Conservation (phyloP, 768 basidiomycete species). For the Kwoniella mangroviensis region DNA sequence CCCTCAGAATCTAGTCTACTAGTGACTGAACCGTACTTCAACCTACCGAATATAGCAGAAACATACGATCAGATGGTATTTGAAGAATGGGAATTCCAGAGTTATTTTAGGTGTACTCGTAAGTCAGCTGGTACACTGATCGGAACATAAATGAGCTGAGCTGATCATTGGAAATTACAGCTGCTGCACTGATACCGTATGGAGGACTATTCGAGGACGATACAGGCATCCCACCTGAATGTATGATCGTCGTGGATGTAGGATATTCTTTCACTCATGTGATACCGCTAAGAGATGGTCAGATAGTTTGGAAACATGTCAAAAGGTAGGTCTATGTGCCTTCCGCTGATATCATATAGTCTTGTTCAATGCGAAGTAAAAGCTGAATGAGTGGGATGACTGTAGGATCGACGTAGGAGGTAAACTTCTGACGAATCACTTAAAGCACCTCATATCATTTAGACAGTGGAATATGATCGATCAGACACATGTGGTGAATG, state of each 20-base stretch:
- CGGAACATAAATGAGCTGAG: background rate
- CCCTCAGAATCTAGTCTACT: conserved; percentile 74
- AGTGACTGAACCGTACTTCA: conserved; percentile 93
- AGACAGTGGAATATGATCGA: conserved; percentile 99
- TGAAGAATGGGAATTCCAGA: conserved; percentile 91
- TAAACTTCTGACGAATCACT: conserved; percentile 90
- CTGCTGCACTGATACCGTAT: conserved; percentile 74
- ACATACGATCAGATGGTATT: conserved; percentile 94
- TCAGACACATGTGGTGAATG: conserved; percentile 89
- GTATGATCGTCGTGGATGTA: conserved; percentile 79
- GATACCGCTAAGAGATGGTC: conserved; percentile 76
- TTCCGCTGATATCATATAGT: background rate
- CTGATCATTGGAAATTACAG: background rate
- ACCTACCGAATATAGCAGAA: conserved; percentile 87
- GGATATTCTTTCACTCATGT: conserved; percentile 96
- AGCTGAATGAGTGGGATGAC: conserved; percentile 11
- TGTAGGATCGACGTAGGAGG: conserved; percentile 90
- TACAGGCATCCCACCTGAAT: conserved; percentile 67
- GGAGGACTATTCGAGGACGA: conserved; percentile 68
- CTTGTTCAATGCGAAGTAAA: background rate
- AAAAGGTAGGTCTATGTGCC: conserved; percentile 70
- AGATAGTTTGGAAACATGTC: conserved; percentile 77
- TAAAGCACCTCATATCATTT: conserved; percentile 91
- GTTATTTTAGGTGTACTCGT: conserved; percentile 83
- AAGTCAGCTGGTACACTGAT: conserved; percentile 53